phyloP scores from a whole-genome alignment of 1,284 basidiomycete genomes.

The Somion occarium region DNA sequence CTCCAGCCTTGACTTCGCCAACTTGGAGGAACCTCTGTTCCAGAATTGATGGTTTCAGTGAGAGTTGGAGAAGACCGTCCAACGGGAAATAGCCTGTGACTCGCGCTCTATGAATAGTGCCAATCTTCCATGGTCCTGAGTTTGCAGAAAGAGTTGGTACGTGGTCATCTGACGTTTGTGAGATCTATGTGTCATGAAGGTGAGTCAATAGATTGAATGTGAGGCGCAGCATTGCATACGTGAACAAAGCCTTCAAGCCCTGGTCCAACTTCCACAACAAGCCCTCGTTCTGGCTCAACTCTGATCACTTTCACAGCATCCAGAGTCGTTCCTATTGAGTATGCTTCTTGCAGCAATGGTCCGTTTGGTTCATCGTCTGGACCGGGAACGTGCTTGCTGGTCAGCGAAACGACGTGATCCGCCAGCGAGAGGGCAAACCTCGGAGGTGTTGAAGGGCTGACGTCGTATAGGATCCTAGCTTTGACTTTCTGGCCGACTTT shows the following conservation, averaged over 20 bases:
- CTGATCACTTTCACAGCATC: conserved; percentile 69
- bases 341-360: conserved; percentile 44
- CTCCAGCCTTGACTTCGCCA: conserved; percentile 80
- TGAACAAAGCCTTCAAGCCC: conserved; percentile 80
- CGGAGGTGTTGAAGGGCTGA: conserved; percentile 64
- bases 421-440: conserved; percentile 78
- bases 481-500: conserved; percentile 88
- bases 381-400: conserved; percentile 32
- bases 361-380: conserved; percentile 23
- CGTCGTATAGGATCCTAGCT: conserved; percentile 84
- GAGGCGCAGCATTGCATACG: conserved; percentile 39
- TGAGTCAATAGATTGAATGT: not conserved
- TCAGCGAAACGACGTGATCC: conserved; percentile 67
- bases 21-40: conserved; percentile 88
- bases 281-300: conserved; percentile 79
- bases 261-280: conserved; percentile 64
- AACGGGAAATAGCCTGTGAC: conserved; percentile 87
- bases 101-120: conserved; percentile 80
- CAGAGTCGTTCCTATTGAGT: conserved; percentile 72
- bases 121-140: conserved; percentile 77
- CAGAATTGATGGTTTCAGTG: conserved; percentile 79
- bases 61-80: conserved; percentile 87
- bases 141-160: conserved; percentile 67
- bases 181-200: conserved; percentile 62
- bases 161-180: conserved; percentile 90